These are phyloP conservation scores for Aspergillus fumigatus DNA, from an alignment of 2,329 filamentous ascomycete species.

Conservation along the genomic window DNA sequence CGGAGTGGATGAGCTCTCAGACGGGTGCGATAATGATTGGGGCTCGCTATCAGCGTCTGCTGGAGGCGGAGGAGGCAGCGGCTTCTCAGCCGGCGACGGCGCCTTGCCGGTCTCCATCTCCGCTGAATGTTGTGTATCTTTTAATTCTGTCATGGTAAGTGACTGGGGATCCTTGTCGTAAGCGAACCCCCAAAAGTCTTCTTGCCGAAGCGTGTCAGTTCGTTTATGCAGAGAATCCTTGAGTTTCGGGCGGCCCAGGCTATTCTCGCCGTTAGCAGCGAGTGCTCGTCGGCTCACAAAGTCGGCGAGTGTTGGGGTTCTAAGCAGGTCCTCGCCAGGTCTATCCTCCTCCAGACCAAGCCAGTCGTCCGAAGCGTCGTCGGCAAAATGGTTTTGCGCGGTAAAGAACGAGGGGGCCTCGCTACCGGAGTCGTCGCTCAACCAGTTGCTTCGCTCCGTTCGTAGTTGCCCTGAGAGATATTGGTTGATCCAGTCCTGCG, in stretches of 20 bases:
- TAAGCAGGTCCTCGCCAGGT: conserved; percentile 35
- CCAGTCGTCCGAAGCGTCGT: conserved; percentile 42
- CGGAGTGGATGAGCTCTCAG: conserved; percentile 7
- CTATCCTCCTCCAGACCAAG: conserved; percentile 38
- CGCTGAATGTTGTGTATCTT: conserved; percentile 17
- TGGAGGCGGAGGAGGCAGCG: conserved; percentile 38
- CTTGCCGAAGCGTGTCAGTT: conserved; percentile 40
- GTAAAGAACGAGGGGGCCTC: conserved; percentile 62
- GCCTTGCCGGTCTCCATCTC: conserved; percentile 16
- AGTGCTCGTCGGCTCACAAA: conserved; percentile 26
- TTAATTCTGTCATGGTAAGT: conserved; percentile 31
- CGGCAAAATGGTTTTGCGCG: conserved; percentile 37
- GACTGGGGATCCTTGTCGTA: conserved; percentile 37
- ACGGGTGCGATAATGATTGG: conserved; percentile 4
- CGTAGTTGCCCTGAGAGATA: conserved; percentile 69
- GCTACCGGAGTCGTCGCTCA: conserved; percentile 72
- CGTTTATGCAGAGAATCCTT: conserved; percentile 35
- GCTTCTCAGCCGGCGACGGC: conserved; percentile 34
- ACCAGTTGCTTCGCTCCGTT: conserved; percentile 72
- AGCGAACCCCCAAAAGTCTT: conserved; percentile 43
- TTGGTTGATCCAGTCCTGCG: conserved; percentile 81
- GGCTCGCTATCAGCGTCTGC: conserved; percentile 14
- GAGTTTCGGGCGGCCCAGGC: conserved; percentile 20
- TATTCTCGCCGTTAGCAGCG: conserved; percentile 13
- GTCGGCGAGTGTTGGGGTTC: conserved; percentile 37